Conservation (phyloP, 1,284 basidiomycete species). For the Leccinum ambiguum region DNA sequence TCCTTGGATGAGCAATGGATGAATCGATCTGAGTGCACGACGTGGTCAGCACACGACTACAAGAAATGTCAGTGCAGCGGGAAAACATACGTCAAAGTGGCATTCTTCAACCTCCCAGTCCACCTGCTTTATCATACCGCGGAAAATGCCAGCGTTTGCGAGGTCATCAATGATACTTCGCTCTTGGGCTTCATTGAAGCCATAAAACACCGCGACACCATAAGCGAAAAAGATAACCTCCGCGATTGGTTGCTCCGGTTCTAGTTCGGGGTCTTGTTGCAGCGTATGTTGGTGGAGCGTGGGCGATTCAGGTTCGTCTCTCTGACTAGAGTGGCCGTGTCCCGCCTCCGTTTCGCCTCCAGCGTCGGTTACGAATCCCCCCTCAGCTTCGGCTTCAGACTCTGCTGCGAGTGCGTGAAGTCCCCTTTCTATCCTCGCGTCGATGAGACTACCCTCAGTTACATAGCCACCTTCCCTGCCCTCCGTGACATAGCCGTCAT, state of each 20-base stretch:
- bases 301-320: conserved; percentile 8
- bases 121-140: conserved; percentile 56
- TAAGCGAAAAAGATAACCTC: conserved; percentile 88
- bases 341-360: conserved; percentile 18
- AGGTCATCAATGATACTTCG: conserved; percentile 81
- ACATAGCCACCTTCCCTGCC: conserved; percentile 28
- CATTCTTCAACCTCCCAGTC: conserved; percentile 92
- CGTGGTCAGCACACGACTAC: background rate
- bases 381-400: conserved; percentile 19
- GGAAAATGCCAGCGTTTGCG: conserved; percentile 68
- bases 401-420: conserved; percentile 9
- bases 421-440: conserved; percentile 12
- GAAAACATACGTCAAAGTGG: conserved; percentile 69
- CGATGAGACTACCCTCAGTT: conserved; percentile 22
- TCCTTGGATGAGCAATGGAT: conserved; percentile 80
- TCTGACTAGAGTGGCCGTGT: background rate
- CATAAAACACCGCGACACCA: conserved; percentile 88
- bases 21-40: conserved; percentile 68
- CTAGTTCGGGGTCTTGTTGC: conserved; percentile 15
- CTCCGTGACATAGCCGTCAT: conserved; percentile 30
- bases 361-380: conserved; percentile 17
- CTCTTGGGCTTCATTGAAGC: conserved; percentile 76
- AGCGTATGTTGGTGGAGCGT: conserved; percentile 3
- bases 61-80: background rate
- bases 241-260: conserved; percentile 52